Percentiles rank a stretch among this genome's conserved stretches.
Evolutionary conservation across 192 early-diverging fungal genomes (phyloP).

Genomic region (Geranomyces michiganensis): DNA sequence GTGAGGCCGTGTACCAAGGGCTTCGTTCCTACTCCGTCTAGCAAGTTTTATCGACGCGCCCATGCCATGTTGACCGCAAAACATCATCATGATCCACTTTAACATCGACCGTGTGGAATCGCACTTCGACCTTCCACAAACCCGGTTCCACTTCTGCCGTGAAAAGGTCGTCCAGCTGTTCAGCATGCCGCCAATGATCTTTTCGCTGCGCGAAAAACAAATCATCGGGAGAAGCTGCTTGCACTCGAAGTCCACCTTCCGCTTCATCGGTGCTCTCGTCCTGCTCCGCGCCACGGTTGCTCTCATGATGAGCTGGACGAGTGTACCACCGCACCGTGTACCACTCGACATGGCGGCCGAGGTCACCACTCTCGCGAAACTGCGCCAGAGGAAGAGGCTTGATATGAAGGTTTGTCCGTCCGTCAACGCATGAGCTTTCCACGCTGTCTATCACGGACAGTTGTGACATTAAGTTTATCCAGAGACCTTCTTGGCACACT

Average conservation of each 20-base stretch:
- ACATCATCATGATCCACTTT: conserved; percentile 48
- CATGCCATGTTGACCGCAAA: conserved; percentile 42
- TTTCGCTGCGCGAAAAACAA: background rate
- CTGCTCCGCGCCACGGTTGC: background rate
- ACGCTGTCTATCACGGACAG: conserved; percentile 56
- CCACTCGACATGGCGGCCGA: conserved; percentile 40
- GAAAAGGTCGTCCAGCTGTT: background rate
- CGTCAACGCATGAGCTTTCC: conserved; percentile 11
- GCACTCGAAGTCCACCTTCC: conserved; percentile 30
- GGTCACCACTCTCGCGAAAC: conserved; percentile 40
- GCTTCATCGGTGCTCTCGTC: conserved; percentile 19
- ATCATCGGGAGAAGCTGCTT: background rate
- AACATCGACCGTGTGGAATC: conserved; percentile 50
- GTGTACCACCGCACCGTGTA: conserved; percentile 40
- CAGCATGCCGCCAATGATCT: background rate
- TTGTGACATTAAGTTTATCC: conserved; percentile 51
- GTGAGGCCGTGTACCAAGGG: too few relatives aligned
- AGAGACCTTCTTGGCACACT: conserved; percentile 64
- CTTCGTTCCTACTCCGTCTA: too few relatives aligned
- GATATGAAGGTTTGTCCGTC: background rate
- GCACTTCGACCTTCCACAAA: conserved; percentile 50
- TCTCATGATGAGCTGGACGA: background rate
- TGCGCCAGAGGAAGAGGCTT: conserved; percentile 52
- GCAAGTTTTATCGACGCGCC: background rate
- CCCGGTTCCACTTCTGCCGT: conserved; percentile 21